phyloP scores from a whole-genome alignment of 2,329 filamentous ascomycete species.

The Fusarium proliferatum region DNA sequence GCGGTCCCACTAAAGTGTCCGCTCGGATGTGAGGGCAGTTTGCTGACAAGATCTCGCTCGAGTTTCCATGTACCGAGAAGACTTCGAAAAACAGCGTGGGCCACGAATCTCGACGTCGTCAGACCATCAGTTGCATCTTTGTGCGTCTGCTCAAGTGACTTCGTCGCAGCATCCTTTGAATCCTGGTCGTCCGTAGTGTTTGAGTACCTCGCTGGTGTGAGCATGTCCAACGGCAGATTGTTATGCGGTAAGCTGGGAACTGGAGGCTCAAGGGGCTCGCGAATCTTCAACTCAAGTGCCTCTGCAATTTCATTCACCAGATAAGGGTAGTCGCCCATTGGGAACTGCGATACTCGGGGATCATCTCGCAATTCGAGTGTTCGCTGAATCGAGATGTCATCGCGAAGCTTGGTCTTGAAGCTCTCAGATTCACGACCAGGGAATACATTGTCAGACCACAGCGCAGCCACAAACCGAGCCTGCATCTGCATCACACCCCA shows the following conservation, averaged over 20 bases:
- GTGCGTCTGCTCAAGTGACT: constrained; percentile 60
- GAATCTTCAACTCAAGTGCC: constrained; percentile 64
- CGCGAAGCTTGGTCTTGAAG: constrained; percentile 54
- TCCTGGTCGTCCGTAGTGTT: constrained; percentile 51
- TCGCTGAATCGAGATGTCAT: constrained; percentile 58
- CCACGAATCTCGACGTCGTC: constrained; percentile 63
- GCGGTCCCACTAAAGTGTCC: constrained; percentile 74
- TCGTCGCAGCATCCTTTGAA: constrained; percentile 53
- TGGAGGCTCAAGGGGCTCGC: constrained; percentile 42
- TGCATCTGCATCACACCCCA: constrained; percentile 93
- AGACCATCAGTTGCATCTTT: constrained; percentile 56
- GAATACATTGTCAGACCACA: constrained; percentile 61
- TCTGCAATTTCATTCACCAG: constrained; percentile 77
- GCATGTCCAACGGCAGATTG: constrained; percentile 60
- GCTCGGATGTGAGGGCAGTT: constrained; percentile 67
- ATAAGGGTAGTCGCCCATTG: constrained; percentile 84
- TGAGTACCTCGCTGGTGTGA: constrained; percentile 68
- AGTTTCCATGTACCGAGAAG: constrained; percentile 78
- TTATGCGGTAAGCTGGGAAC: constrained; percentile 53
- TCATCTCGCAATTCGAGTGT: constrained; percentile 64
- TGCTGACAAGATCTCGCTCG: constrained; percentile 65
- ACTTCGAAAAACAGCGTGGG: constrained; percentile 75
- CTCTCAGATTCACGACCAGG: constrained; percentile 38
- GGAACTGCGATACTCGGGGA: constrained; percentile 73
- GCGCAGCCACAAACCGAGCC: constrained; percentile 71